These are phyloP conservation scores for Lolium rigidum DNA, from an alignment of 176 grass and related monocot species.

Conservation along the genomic window DNA sequence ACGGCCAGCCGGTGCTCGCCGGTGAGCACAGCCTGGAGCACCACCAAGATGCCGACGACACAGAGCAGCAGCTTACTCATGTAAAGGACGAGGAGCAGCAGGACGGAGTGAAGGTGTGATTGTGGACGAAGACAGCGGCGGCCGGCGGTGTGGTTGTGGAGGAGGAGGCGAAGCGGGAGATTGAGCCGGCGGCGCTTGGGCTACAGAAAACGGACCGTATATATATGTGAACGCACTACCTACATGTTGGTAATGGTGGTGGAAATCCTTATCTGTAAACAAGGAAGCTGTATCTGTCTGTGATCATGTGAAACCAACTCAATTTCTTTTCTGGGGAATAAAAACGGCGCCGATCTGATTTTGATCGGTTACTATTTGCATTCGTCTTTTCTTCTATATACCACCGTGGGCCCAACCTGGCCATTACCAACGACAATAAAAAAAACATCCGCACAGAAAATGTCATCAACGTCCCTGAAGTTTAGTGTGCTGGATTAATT, in stretches of 20 bases:
- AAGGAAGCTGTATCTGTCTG: neutral
- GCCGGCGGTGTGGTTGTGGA: neutral
- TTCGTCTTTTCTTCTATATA: neutral
- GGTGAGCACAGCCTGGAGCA: slow-evolving; percentile 23
- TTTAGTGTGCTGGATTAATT: neutral
- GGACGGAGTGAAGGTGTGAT: neutral
- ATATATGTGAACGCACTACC: too few species aligned
- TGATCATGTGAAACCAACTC: slow-evolving; percentile 8
- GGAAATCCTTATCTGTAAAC: neutral
- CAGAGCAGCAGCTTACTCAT: slow-evolving; percentile 32
- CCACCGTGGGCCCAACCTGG: neutral
- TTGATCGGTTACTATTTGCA: slow-evolving; percentile 4
- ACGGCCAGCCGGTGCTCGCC: neutral
- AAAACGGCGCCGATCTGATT: slow-evolving; percentile 19
- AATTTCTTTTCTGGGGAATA: neutral
- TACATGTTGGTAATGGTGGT: neutral
- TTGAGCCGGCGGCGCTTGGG: neutral
- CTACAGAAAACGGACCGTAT: neutral
- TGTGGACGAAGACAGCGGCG: neutral
- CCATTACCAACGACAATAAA: neutral
- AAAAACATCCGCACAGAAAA: too few species aligned
- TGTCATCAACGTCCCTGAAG: too few species aligned
- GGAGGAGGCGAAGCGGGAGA: neutral
- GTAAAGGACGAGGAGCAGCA: neutral
- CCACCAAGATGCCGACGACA: neutral